These are phyloP conservation scores for Begonia fuchsioides DNA, from an alignment of 306 rosid species.

Conservation along the genomic window DNA sequence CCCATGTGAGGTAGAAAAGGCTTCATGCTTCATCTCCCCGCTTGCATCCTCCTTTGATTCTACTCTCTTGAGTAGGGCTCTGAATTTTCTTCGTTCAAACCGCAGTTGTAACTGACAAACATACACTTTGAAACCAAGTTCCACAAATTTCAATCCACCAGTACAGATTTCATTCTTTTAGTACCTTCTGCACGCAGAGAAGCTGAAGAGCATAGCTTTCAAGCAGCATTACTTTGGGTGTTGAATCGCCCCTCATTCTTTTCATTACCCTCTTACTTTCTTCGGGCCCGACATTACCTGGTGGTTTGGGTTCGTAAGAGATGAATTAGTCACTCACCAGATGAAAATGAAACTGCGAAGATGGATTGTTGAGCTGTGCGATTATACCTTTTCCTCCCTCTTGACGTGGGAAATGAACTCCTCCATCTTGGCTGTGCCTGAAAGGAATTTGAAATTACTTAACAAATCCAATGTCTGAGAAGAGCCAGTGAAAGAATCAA, in stretches of 20 bases:
- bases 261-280: constrained; percentile 23
- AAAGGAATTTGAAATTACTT: constrained; percentile 13
- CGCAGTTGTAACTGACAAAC: too few species aligned
- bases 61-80: too few species aligned
- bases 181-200: constrained; percentile 55
- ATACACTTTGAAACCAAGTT: too few species aligned
- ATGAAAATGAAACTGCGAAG: background rate
- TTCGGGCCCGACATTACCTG: constrained; percentile 14
- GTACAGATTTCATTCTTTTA: constrained; percentile 17
- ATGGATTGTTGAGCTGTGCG: constrained; percentile 3
- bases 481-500: constrained; percentile 1
- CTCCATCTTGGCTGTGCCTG: constrained; percentile 25
- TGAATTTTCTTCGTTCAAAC: too few species aligned
- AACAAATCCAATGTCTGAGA: constrained; percentile 6
- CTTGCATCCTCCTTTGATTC: too few species aligned
- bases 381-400: constrained; percentile 34
- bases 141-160: too few species aligned
- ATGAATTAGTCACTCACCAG: constrained; percentile 1
- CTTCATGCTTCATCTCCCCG: too few species aligned
- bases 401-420: constrained; percentile 25
- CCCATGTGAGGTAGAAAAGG: too few species aligned
- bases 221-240: constrained; percentile 47
- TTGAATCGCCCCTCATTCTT: constrained; percentile 18
- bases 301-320: constrained; percentile 19
- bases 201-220: constrained; percentile 58